Evolutionary conservation across 2,329 filamentous ascomycete species (phyloP).

Genomic region (Calonectria honghensis): DNA sequence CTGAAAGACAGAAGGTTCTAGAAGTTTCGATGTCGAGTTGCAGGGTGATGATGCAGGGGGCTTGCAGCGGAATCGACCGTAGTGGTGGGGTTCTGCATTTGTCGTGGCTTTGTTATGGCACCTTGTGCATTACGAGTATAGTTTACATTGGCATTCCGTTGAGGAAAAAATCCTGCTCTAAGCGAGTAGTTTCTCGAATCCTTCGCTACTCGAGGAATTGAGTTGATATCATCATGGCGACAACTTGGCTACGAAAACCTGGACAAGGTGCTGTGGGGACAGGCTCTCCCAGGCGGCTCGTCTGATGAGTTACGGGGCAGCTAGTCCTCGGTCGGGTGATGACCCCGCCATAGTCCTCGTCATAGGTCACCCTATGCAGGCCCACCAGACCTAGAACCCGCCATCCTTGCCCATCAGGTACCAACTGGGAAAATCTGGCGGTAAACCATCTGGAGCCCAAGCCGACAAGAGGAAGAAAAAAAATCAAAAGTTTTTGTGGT

Average conservation of each 20-base stretch:
- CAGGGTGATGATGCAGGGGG: slow-evolving; percentile 45
- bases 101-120: background rate
- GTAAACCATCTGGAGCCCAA: slow-evolving; percentile 33
- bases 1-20: slow-evolving; percentile 52
- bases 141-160: slow-evolving; percentile 22
- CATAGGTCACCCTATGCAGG: slow-evolving; percentile 49
- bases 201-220: background rate
- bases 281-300: slow-evolving; percentile 1
- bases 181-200: background rate
- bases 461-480: slow-evolving; percentile 4
- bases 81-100: slow-evolving; percentile 14
- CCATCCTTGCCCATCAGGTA: slow-evolving; percentile 47
- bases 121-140: background rate
- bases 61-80: slow-evolving; percentile 28
- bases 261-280: slow-evolving; percentile 8
- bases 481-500: slow-evolving; percentile 16
- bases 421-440: slow-evolving; percentile 43
- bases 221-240: slow-evolving; percentile 23
- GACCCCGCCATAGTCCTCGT: slow-evolving; percentile 49
- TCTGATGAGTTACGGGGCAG: slow-evolving; percentile 5
- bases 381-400: slow-evolving; percentile 21
- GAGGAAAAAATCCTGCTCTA: background rate
- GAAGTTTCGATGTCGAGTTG: slow-evolving; percentile 50
- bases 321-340: slow-evolving; percentile 26
- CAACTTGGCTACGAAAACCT: slow-evolving; percentile 17